phyloP scores from a whole-genome alignment of 306 rosid species.

The Sesbania bispinosa region DNA sequence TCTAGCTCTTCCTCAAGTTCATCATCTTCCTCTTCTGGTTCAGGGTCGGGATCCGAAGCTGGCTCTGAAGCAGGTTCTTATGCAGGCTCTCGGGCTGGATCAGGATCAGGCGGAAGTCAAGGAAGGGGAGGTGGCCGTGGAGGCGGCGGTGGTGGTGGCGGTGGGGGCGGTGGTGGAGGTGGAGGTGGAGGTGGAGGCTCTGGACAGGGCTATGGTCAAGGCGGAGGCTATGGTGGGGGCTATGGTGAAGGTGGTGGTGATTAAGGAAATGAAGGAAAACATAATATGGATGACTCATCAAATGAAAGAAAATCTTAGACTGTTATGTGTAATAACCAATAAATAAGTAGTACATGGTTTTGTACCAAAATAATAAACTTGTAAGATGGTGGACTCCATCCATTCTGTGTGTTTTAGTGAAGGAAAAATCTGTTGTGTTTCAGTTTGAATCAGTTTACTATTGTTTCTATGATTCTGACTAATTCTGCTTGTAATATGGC shows the following conservation, averaged over 20 bases:
- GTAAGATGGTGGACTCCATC: constrained; percentile 5
- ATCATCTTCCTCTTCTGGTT: constrained; percentile 40
- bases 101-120: constrained; percentile 33
- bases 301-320: not conserved
- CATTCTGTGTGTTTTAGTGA: constrained; percentile 14
- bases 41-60: constrained; percentile 35
- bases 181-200: constrained; percentile 26
- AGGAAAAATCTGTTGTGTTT: not conserved
- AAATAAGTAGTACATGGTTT: not conserved
- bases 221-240: constrained; percentile 18
- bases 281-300: not conserved
- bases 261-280: constrained; percentile 16
- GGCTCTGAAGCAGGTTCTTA: constrained; percentile 47
- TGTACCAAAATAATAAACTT: not conserved
- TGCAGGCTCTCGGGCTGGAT: constrained; percentile 54
- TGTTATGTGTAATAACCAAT: constrained; percentile 24
- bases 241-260: constrained; percentile 41
- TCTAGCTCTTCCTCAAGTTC: constrained; percentile 51
- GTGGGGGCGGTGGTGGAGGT: not conserved
- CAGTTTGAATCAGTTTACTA: not conserved
- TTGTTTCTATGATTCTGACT: not conserved
- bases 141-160: not conserved
- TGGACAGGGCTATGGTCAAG: not conserved
- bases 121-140: constrained; percentile 7
- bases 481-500: not conserved